A percentile compares a stretch with the other conserved stretches of the same genome.
Conservation (phyloP, 2,329 filamentous ascomycete species). For the Cercospora canescens region DNA sequence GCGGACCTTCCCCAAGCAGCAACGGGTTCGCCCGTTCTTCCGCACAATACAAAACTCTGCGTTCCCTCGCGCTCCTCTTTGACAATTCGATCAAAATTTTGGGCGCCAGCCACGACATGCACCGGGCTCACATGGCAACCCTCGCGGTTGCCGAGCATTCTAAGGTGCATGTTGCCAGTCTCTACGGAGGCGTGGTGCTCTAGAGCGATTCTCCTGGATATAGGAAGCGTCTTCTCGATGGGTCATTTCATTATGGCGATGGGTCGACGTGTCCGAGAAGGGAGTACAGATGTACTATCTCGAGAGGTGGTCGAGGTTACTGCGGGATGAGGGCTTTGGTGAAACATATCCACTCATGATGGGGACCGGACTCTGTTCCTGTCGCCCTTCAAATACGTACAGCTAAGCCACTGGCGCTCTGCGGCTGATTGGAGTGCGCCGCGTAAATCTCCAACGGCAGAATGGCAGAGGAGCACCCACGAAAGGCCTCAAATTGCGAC, state of each 20-base stretch:
- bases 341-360: no score
- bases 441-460: no score
- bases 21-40: background rate
- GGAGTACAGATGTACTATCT: conserved; percentile 56
- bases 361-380: no score
- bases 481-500: no score
- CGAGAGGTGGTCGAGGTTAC: background rate
- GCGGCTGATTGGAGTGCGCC: no score
- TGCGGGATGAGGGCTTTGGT: background rate
- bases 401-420: no score
- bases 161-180: conserved; percentile 71
- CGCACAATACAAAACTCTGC: conserved; percentile 12
- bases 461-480: no score
- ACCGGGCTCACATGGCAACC: conserved; percentile 36
- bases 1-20: background rate
- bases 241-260: conserved; percentile 73
- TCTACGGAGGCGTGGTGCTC: conserved; percentile 59
- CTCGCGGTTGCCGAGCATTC: conserved; percentile 32
- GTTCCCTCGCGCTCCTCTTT: conserved; percentile 34
- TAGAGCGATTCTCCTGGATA: conserved; percentile 58
- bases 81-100: conserved; percentile 58
- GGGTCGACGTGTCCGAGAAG: conserved; percentile 70
- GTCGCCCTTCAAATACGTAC: no score
- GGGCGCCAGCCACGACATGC: conserved; percentile 70
- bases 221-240: conserved; percentile 72